These are phyloP conservation scores for Mycena rosella DNA, from an alignment of 768 basidiomycete genomes.

Conservation along the genomic window DNA sequence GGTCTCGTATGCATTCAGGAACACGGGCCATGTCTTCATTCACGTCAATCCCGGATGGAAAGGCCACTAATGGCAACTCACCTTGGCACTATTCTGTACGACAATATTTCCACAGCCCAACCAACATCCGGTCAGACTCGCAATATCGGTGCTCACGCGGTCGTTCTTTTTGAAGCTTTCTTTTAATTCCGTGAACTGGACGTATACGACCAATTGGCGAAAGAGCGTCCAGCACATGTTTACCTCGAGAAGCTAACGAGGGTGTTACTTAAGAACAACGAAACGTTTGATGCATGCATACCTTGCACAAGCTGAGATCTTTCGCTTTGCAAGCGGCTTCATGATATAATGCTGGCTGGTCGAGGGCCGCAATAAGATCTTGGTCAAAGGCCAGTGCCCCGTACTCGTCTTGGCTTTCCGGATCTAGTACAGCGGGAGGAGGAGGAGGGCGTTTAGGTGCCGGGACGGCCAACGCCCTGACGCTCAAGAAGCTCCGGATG, in stretches of 20 bases:
- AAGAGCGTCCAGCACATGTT: conserved; percentile 68
- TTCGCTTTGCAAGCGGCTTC: conserved; percentile 50
- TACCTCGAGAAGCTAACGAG: conserved; percentile 60
- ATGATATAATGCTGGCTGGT: conserved; percentile 1
- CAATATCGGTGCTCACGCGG: conserved; percentile 52
- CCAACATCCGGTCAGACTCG: conserved; percentile 79
- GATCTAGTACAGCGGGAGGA: conserved; percentile 43
- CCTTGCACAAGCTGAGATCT: conserved; percentile 66
- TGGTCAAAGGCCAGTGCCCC: conserved; percentile 62
- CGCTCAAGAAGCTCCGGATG: conserved; percentile 72
- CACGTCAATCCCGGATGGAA: conserved; percentile 5
- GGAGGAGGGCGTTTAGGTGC: conserved; percentile 51
- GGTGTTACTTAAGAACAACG: conserved; percentile 7
- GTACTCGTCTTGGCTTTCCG: conserved; percentile 87
- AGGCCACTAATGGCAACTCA: conserved; percentile 28
- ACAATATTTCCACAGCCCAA: conserved; percentile 75
- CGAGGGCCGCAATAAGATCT: conserved; percentile 56
- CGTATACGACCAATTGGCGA: conserved; percentile 41
- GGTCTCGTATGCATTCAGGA: conserved; percentile 61
- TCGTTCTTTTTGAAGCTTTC: conserved; percentile 55
- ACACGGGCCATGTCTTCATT: conserved; percentile 64
- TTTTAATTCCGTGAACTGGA: conserved; percentile 45
- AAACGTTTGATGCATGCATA: conserved; percentile 41
- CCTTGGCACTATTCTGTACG: conserved; percentile 51
- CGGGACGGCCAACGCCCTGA: conserved; percentile 63